Conservation (phyloP, 2,329 filamentous ascomycete genomes). For the Xylariomycetidae sp. region DNA sequence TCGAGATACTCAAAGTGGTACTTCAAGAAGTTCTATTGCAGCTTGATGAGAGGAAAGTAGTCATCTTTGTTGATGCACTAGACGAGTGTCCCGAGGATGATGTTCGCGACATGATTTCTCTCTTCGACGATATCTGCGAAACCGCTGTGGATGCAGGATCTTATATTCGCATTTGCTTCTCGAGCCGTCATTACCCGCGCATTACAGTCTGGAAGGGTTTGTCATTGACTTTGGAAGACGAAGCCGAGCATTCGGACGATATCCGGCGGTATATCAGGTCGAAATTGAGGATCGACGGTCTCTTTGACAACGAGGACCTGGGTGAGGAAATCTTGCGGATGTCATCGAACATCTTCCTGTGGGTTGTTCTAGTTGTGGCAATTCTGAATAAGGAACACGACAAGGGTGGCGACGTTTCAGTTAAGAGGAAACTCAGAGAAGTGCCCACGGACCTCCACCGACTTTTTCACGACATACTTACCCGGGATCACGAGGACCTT, state of each 20-base stretch:
- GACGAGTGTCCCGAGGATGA: conserved; percentile 16
- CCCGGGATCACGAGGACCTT: conserved; percentile 35
- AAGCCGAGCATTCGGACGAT: conserved; percentile 20
- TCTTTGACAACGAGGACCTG: conserved; percentile 11
- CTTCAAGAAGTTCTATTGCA: conserved; percentile 5
- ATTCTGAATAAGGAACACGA: conserved; percentile 31
- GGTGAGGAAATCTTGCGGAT: conserved; percentile 26
- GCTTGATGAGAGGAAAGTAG: conserved; percentile 2
- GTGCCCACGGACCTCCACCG: conserved; percentile 35
- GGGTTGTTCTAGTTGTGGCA: conserved; percentile 33
- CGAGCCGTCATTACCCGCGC: conserved; percentile 37
- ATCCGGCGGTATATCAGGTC: conserved; percentile 23
- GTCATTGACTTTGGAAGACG: conserved; percentile 20
- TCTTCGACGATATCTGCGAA: conserved; percentile 8
- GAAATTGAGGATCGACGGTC: conserved; percentile 18
- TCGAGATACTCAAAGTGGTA: conserved; percentile 7
- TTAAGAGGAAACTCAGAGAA: conserved; percentile 25
- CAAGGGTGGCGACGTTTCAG: conserved; percentile 16
- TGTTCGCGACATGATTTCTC: conserved; percentile 13
- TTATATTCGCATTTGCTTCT: conserved; percentile 11
- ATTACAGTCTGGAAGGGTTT: conserved; percentile 26
- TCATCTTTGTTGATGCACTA: conserved; percentile 16
- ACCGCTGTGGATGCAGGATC: neutral
- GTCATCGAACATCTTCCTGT: conserved; percentile 38
- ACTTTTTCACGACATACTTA: conserved; percentile 46